Evolutionary conservation across 2,329 filamentous ascomycete genomes (phyloP), one percentile per base, ranked within the genome.

Genomic region (Apiospora rasikravindrae): DNA sequence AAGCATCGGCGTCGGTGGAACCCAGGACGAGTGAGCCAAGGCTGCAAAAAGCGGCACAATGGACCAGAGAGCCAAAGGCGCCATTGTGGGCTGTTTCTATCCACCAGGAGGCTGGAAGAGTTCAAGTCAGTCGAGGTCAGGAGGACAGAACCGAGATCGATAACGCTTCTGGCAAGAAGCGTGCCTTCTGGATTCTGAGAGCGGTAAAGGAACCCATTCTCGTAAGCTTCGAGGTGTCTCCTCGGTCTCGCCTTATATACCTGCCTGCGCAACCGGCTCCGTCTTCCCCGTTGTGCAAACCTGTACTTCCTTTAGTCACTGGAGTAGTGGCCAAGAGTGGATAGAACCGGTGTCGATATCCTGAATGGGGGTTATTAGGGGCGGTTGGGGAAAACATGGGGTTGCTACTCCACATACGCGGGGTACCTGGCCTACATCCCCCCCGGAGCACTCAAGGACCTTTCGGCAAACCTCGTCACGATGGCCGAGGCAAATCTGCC

Each of bases 21-120:
- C 69, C 70, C 74, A 76, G 22, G 75, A 76, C 22, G 76, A 73
- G 49, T 69, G 76, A 10, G 73, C 69, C 13, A 74, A 57, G 19
- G 71, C 70, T 14, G 73, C 72, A 53, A 73, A 67, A 19, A 77
- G 72, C 71, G 70, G 76, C 64, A 40, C 71, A 40, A 76, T 33
- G 42, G 70, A 24, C 49, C 33, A 64, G 29, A 69, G 70, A n/a
- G 51, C 37, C n/a, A 57, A 29, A 19, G 68, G 47, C n/a, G 47
- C 45, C 68, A 69, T 69, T 19, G 10, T 11, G 49, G 16, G 73
- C 72, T 78, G 76, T 76, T 77, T 24, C 72, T 73, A 69, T 66
- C 47, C 47, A n/a, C 24, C n/a, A 45, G 22, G 64, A 26, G 14
- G 57, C 13, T 73, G 14, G 66, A 4, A 61, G 61, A 71, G 67